Conservation (phyloP, 2,329 filamentous ascomycete species). For the Colletotrichum sp. region DNA sequence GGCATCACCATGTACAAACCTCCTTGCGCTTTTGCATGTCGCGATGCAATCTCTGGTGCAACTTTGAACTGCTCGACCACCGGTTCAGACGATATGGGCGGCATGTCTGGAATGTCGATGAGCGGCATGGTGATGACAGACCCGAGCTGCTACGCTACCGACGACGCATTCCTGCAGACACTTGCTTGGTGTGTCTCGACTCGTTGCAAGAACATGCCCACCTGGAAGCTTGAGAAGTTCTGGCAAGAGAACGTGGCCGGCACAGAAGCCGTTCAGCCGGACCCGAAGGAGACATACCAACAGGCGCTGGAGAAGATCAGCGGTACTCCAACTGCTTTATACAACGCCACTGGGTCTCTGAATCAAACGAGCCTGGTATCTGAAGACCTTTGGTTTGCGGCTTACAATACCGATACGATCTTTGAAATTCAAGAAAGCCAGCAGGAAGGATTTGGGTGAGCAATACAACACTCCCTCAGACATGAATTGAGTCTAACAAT, state of each 20-base stretch:
- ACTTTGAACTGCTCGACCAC: background rate
- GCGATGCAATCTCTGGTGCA: slow-evolving; percentile 28
- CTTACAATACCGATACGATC: slow-evolving; percentile 3
- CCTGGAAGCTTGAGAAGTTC: slow-evolving; percentile 21
- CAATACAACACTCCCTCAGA: slow-evolving; percentile 46
- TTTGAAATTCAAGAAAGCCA: background rate
- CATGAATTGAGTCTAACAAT: background rate
- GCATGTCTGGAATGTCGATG: background rate
- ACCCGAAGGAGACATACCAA: slow-evolving; percentile 16
- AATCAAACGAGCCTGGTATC: slow-evolving; percentile 37
- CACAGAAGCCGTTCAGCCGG: slow-evolving; percentile 8
- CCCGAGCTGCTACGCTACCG: slow-evolving; percentile 25
- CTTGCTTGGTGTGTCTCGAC: slow-evolving; percentile 29
- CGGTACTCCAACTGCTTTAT: background rate
- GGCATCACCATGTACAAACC: slow-evolving; percentile 33
- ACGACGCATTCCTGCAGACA: slow-evolving; percentile 25
- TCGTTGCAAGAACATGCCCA: slow-evolving; percentile 22
- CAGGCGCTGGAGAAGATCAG: slow-evolving; percentile 3
- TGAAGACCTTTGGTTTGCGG: slow-evolving; percentile 28
- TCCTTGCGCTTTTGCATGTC: slow-evolving; percentile 39
- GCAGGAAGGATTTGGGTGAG: background rate
- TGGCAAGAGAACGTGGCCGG: slow-evolving; percentile 23
- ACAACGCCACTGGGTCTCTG: slow-evolving; percentile 13
- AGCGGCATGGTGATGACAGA: slow-evolving; percentile 20
- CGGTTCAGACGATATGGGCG: background rate